Conservation (phyloP, 2,329 filamentous ascomycete genomes). For the Xylariaceae sp. region DNA sequence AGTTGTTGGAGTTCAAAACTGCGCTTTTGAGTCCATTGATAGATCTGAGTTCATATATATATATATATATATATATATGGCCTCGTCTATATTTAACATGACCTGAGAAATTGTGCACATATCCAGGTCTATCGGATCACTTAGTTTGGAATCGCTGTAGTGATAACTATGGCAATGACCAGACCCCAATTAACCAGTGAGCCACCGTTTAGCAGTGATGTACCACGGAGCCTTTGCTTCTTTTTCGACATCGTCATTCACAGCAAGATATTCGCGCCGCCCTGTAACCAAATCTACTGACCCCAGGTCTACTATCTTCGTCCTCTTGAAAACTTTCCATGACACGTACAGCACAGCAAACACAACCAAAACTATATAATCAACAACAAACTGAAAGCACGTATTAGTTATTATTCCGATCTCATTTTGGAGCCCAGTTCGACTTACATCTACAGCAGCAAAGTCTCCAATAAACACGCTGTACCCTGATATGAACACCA, state of each 20-base stretch:
- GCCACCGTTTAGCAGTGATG: constrained; percentile 7
- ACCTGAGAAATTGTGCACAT: too few species aligned
- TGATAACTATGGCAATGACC: too few species aligned
- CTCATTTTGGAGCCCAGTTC: too few species aligned
- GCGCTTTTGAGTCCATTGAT: too few species aligned
- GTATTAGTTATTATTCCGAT: too few species aligned
- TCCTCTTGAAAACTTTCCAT: constrained; percentile 29
- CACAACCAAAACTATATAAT: constrained; percentile 27
- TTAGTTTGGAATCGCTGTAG: too few species aligned
- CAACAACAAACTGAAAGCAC: constrained; percentile 21
- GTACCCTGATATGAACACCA: constrained; percentile 31
- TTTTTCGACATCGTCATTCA: background rate
- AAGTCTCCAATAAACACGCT: constrained; percentile 28
- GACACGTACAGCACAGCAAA: constrained; percentile 25
- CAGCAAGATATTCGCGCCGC: constrained; percentile 17
- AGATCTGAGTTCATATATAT: too few species aligned
- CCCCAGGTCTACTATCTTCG: constrained; percentile 19
- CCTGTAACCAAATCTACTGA: constrained; percentile 27
- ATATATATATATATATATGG: too few species aligned
- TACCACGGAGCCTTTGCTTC: constrained; percentile 10
- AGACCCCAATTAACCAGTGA: constrained; percentile 8
- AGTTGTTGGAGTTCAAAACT: too few species aligned
- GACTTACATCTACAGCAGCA: constrained; percentile 18
- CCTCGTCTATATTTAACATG: too few species aligned
- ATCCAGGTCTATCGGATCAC: too few species aligned